Evolutionary conservation across 2,329 filamentous ascomycete species (phyloP), one percentile per base, ranked within the genome.

Genomic region (Daldinia sp.): DNA sequence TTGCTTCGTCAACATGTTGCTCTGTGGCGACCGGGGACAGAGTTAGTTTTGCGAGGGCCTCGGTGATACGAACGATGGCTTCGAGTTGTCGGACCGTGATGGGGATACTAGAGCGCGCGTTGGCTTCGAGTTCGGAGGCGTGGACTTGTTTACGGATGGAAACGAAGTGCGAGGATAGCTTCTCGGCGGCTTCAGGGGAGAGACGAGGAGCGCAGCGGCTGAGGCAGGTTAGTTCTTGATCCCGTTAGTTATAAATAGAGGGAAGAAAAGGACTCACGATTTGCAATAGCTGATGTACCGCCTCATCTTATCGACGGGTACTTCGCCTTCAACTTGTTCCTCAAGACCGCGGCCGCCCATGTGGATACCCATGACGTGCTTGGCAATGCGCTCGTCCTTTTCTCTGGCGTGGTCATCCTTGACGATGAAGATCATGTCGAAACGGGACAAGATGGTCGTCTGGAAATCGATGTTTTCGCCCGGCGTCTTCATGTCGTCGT

Each of bases 361-460:
- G 73, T 98, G 94, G 67, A 99, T 94, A 45, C 90, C 89, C 89
- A 99, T 97, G 74, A 99, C 94, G 85, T 99, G 95, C 75, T 90
- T 94, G 10, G 95, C 95, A 73, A 99, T 98, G 3, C 85, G 89
- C 80, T 97, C 93, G 74, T 99, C 95, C 73, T 94, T 92, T 59
- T 87, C 90, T 43, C 92, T 87, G 65, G 94, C 92, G 76, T 99
- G 95, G 65, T 96, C 93, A 76, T 99, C 95, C 71, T 92, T 92
- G 66, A 99, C 94, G 69, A 99, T 97, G 82, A 98, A 99, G 69
- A 99, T 98, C 92, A 99, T 97, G 78, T 99, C 95, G 77, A 99
- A 99, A 85, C 95, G 92, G 2, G 94, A 98, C 68, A 99, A 77
- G 73, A 99, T 98, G 3, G 95, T 99, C 0, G 95, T 99, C 75